Evolutionary conservation across 2,329 filamentous ascomycete species (phyloP), one percentile per base, ranked within the genome.

Genomic region (Clarireedia hainanense): DNA sequence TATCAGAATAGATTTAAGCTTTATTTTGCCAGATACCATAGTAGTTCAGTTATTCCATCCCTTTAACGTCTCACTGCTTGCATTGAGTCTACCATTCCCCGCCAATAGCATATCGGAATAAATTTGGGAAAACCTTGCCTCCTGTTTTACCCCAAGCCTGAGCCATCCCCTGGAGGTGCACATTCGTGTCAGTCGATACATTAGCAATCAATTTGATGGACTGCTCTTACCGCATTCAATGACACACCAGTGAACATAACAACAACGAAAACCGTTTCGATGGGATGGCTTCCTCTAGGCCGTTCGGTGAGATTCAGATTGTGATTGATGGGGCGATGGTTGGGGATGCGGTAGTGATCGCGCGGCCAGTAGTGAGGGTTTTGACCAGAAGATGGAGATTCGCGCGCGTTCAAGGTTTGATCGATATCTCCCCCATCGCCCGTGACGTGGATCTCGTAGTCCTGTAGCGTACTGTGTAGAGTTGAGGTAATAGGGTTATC

Each of bases 71-170:
- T 34, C 30, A 4, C 4, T 12, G 9, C 3, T 3, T 3, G 10
- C 10, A 34, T 12, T 12, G 12, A 2, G 12, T 34, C 30, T 34
- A 34, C 30, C 30, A 34, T 34, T 34, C 30, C 5, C 30, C 30
- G 10, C 80, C 79, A 56, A 83, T 68, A 34, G 75, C 72, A 61
- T 80, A 80, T 34, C 71, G 71, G 50, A 80, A 79, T 23, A 75
- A 67, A n/a, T 67, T 66, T 57, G 76, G 70, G 63, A 77, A 77
- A 9, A 79, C 57, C 57, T 66, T 75, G 0, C 78, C 79, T 2
- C 73, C 70, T 0, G 78, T 80, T 5, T 66, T 67, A n/a, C 74
- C 67, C 79, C 79, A 83, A 1, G 76, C 55, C 43, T 75, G 70
- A 3, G 73, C 71, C 6, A 67, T 64, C 52, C 73, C 67, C 71